Conservation (phyloP, 2,329 filamentous ascomycete species). For the Zymoseptoria pseudotritici region DNA sequence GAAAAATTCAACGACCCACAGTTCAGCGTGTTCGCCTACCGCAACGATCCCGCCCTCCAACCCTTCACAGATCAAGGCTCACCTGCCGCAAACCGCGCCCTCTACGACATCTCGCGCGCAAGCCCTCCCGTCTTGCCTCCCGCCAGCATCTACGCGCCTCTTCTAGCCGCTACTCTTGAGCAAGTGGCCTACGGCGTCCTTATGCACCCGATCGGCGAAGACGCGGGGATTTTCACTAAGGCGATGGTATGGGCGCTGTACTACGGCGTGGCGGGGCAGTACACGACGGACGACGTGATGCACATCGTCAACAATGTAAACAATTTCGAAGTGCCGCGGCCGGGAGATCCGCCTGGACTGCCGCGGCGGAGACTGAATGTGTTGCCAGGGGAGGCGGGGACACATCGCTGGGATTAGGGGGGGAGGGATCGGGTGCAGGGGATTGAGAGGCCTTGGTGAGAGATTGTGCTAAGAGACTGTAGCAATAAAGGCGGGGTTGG, state of each 20-base stretch:
- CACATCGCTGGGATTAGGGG: not conserved
- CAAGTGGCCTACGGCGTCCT: slow-evolving; percentile 4
- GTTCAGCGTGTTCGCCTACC: not conserved
- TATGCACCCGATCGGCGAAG: slow-evolving; percentile 6
- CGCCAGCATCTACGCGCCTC: not conserved
- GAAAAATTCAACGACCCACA: not conserved
- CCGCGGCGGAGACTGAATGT: not conserved
- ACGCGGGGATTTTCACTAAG: slow-evolving; percentile 6
- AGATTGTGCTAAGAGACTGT: no score
- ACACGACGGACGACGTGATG: slow-evolving; percentile 1
- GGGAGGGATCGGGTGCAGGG: not conserved
- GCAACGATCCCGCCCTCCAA: not conserved
- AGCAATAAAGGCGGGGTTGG: no score
- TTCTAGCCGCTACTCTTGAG: not conserved
- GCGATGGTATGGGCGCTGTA: slow-evolving; percentile 2
- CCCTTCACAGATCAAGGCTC: not conserved
- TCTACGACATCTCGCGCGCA: not conserved
- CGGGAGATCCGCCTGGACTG: no score
- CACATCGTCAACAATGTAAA: not conserved
- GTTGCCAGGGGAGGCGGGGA: not conserved
- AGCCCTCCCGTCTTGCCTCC: not conserved
- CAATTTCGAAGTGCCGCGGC: not conserved
- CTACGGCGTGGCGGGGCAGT: not conserved
- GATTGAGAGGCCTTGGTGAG: not conserved
- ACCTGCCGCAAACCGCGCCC: not conserved